These are phyloP conservation scores for Eucalyptus cloeziana DNA, from an alignment of 345 rosid species.

Conservation along the genomic window DNA sequence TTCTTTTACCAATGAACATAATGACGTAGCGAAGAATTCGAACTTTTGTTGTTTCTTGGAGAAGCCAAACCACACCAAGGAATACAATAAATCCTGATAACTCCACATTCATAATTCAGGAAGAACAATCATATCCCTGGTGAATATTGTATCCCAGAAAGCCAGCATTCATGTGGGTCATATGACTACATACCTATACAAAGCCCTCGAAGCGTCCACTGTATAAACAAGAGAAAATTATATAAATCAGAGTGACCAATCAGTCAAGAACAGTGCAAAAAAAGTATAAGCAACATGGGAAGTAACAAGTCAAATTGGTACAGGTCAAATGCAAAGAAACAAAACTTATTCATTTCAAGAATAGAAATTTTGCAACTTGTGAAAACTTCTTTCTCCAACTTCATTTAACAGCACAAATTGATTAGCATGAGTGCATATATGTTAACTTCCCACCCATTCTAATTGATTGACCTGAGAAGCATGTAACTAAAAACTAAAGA, in stretches of 20 bases:
- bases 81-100: slow-evolving; percentile 42
- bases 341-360: not conserved
- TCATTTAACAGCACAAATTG: not conserved
- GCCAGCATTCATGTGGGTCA: not conserved
- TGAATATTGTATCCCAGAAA: not conserved
- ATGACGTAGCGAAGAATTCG: slow-evolving; percentile 41
- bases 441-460: not conserved
- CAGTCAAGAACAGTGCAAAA: not conserved
- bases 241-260: not conserved
- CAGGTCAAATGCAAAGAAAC: not conserved
- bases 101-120: not conserved
- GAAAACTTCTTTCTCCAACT: not conserved
- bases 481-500: not conserved
- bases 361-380: not conserved
- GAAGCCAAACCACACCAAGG: slow-evolving; percentile 47
- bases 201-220: slow-evolving; percentile 75
- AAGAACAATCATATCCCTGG: not conserved
- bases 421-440: not conserved
- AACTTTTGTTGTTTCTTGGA: slow-evolving; percentile 48
- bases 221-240: not conserved
- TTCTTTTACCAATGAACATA: slow-evolving; percentile 43
- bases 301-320: not conserved
- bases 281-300: not conserved
- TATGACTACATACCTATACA: slow-evolving; percentile 42
- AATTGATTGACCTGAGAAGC: not conserved